Conservation (phyloP, 148 eudicot genomes). For the Pouteria glomerata region DNA sequence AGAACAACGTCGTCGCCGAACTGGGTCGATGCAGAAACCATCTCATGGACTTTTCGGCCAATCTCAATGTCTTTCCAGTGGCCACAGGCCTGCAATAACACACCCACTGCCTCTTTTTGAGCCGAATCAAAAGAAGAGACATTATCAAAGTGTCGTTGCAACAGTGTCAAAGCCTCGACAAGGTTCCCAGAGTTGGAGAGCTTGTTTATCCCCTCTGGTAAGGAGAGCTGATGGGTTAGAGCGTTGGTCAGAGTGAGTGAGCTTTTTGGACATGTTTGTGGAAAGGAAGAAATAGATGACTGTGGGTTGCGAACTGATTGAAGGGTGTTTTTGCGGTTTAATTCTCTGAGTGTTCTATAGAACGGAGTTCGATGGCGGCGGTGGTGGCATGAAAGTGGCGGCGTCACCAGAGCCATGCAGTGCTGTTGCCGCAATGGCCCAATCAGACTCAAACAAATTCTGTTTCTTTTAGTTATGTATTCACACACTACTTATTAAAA, state of each 20-base stretch:
- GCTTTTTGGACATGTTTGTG: not conserved
- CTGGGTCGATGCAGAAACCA: conserved; percentile 24
- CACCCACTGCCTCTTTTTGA: conserved; percentile 21
- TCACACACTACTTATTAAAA: too few relatives aligned
- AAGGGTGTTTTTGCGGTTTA: not conserved
- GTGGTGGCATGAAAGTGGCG: conserved; percentile 2
- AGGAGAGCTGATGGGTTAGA: not conserved
- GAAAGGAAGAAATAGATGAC: conserved; percentile 8
- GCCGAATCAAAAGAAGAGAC: not conserved
- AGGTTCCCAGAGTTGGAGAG: conserved; percentile 26
- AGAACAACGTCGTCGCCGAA: conserved; percentile 31
- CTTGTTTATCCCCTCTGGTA: conserved; percentile 13
- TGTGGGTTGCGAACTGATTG: not conserved
- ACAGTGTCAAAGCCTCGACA: conserved; percentile 21
- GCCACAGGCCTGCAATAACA: conserved; percentile 48
- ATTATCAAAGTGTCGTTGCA: conserved; percentile 15
- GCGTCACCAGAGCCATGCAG: conserved; percentile 21
- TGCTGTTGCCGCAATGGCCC: too few relatives aligned
- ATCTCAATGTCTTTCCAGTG: conserved; percentile 29
- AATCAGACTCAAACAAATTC: too few relatives aligned
- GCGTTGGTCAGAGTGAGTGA: not conserved
- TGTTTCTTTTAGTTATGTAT: too few relatives aligned
- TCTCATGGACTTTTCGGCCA: conserved; percentile 34
- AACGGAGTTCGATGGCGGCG: not conserved
- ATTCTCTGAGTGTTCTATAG: not conserved